Percentiles rank a stretch among this genome's conserved stretches.
Conservation (phyloP, 176 grass and related monocot species). For the Thalia dealbata region DNA sequence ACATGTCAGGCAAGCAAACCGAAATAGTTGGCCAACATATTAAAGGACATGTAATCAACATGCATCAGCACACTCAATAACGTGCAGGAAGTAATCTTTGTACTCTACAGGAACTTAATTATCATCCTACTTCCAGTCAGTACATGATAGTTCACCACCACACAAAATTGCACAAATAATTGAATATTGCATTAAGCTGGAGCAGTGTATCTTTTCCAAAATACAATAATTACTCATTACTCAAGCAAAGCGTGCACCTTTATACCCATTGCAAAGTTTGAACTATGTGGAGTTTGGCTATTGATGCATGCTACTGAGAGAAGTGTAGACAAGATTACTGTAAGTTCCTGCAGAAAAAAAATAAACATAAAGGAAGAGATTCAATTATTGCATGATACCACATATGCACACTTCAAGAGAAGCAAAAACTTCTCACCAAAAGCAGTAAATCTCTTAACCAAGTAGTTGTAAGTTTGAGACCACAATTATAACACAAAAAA, state of each 20-base stretch:
- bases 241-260: slow-evolving; percentile 41
- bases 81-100: too few relatives aligned
- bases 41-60: too few relatives aligned
- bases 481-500: too few relatives aligned
- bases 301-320: slow-evolving; percentile 68
- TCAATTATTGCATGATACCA: background rate
- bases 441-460: too few relatives aligned
- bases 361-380: background rate
- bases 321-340: slow-evolving; percentile 55
- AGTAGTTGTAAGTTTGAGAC: too few relatives aligned
- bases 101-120: too few relatives aligned
- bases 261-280: slow-evolving; percentile 63
- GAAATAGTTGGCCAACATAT: background rate
- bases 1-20: background rate
- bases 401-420: too few relatives aligned
- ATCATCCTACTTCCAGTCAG: too few relatives aligned
- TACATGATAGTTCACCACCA: too few relatives aligned
- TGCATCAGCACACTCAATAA: too few relatives aligned
- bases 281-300: slow-evolving; percentile 47
- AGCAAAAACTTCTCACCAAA: too few relatives aligned
- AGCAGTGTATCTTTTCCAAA: background rate
- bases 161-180: too few relatives aligned
- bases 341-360: slow-evolving; percentile 54
- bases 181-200: background rate
- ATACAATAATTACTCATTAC: background rate